phyloP scores from a whole-genome alignment of 352 stramenopile genomes.

The Globisporangium okanoganense region DNA sequence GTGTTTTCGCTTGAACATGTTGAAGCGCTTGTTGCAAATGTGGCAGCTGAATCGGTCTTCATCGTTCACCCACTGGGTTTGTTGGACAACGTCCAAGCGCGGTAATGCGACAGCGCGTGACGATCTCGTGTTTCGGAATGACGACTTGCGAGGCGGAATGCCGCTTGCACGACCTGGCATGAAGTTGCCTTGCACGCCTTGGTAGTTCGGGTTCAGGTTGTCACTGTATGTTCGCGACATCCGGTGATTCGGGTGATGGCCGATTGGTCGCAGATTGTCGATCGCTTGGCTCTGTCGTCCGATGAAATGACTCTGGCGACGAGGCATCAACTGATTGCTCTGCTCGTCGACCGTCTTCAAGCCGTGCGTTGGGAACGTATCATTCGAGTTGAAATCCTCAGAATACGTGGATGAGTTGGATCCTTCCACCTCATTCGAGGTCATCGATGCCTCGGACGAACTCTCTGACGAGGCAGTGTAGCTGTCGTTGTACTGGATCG shows the following conservation, averaged over 20 bases:
- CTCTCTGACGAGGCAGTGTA: slow-evolving; percentile 68
- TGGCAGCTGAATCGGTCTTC: slow-evolving; percentile 83
- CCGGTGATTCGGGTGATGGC: slow-evolving; percentile 37
- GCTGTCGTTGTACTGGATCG: slow-evolving; percentile 57
- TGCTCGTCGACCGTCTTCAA: slow-evolving; percentile 71
- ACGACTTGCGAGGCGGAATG: slow-evolving; percentile 61
- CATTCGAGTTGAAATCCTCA: slow-evolving; percentile 56
- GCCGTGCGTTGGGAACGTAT: slow-evolving; percentile 54
- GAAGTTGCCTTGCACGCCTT: slow-evolving; percentile 16
- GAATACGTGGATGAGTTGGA: slow-evolving; percentile 61
- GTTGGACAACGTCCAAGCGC: slow-evolving; percentile 70
- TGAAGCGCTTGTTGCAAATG: slow-evolving; percentile 88
- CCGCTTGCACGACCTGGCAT: slow-evolving; percentile 21
- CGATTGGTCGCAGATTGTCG: slow-evolving; percentile 52
- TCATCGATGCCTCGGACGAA: slow-evolving; percentile 53
- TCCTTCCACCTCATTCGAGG: slow-evolving; percentile 73
- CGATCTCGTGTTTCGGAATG: slow-evolving; percentile 69
- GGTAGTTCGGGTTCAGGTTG: slow-evolving; percentile 28
- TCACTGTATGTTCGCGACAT: slow-evolving; percentile 44
- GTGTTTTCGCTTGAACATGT: slow-evolving; percentile 87
- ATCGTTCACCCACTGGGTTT: slow-evolving; percentile 83
- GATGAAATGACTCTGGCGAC: slow-evolving; percentile 24
- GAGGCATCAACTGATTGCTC: slow-evolving; percentile 53
- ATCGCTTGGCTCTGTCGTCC: slow-evolving; percentile 30
- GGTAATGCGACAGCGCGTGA: slow-evolving; percentile 71